Percentiles rank a stretch among this genome's conserved stretches.
These are phyloP conservation scores for Venturia carpophila DNA, from an alignment of 2,329 filamentous ascomycete species.

Conservation along the genomic window DNA sequence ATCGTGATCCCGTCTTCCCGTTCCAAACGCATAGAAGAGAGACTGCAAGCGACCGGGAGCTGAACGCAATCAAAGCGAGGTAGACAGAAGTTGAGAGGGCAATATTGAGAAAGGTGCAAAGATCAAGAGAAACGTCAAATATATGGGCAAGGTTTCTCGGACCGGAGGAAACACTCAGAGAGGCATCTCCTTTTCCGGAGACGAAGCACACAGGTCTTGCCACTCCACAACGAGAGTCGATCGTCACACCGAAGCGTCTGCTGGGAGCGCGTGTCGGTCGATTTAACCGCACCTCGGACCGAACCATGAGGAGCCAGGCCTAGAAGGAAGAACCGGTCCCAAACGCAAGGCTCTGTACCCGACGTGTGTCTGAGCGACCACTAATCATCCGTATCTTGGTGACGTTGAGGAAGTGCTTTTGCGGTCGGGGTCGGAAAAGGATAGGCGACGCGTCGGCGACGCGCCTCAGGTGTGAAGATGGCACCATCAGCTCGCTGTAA, in stretches of 20 bases:
- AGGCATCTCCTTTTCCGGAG: background rate
- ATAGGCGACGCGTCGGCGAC: background rate
- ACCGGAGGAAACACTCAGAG: background rate
- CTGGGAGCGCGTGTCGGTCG: background rate
- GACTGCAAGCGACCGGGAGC: background rate
- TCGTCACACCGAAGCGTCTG: background rate
- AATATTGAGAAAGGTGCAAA: background rate
- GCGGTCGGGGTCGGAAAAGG: constrained; percentile 16
- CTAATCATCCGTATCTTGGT: background rate
- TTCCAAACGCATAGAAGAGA: background rate
- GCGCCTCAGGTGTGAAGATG: background rate
- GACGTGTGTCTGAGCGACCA: background rate
- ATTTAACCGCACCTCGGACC: constrained; percentile 13
- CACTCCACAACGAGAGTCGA: constrained; percentile 1
- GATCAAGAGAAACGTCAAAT: background rate
- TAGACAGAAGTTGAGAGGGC: background rate
- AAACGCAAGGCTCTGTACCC: background rate
- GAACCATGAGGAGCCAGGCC: background rate
- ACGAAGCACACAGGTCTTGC: background rate
- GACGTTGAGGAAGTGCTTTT: constrained; percentile 11
- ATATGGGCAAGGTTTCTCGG: background rate
- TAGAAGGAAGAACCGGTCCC: background rate
- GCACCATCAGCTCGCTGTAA: background rate
- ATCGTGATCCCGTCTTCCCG: constrained; percentile 21
- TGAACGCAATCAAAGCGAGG: background rate